Conservation (phyloP, 129 eudicot genomes). For the Tanacetum coccineum region DNA sequence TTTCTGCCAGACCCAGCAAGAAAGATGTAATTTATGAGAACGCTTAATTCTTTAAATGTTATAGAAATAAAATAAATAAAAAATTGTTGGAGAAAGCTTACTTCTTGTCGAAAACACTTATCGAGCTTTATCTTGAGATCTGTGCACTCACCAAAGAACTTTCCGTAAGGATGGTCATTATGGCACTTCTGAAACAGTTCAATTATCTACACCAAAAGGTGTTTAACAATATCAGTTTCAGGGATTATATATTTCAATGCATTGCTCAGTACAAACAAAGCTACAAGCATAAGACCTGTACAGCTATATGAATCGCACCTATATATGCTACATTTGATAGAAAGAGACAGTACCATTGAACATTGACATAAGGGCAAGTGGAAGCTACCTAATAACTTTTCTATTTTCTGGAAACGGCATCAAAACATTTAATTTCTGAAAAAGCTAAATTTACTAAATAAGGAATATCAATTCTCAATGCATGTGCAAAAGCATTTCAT, state of each 20-base stretch:
- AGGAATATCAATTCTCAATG: too few species aligned
- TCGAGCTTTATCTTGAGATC: constrained; percentile 84
- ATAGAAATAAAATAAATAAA: background rate
- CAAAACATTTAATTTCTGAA: too few species aligned
- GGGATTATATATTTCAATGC: background rate
- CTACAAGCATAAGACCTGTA: background rate
- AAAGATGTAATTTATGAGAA: constrained; percentile 2
- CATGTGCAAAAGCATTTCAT: background rate
- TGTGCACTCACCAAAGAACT: constrained; percentile 77
- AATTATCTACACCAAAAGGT: constrained; percentile 47
- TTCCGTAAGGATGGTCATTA: constrained; percentile 62
- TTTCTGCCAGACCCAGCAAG: constrained; percentile 41
- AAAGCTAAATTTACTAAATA: too few species aligned
- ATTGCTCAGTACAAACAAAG: background rate
- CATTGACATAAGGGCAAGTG: too few species aligned
- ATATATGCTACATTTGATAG: background rate
- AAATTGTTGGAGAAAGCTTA: constrained; percentile 25
- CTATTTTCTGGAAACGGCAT: too few species aligned
- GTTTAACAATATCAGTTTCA: constrained; percentile 7
- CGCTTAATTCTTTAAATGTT: background rate
- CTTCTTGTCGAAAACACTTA: constrained; percentile 79
- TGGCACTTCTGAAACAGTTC: constrained; percentile 78
- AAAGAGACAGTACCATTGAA: background rate
- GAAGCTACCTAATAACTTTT: too few species aligned
- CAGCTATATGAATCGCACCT: background rate